Conservation (phyloP, 352 stramenopile genomes). For the Paralagenidium karlingii region DNA sequence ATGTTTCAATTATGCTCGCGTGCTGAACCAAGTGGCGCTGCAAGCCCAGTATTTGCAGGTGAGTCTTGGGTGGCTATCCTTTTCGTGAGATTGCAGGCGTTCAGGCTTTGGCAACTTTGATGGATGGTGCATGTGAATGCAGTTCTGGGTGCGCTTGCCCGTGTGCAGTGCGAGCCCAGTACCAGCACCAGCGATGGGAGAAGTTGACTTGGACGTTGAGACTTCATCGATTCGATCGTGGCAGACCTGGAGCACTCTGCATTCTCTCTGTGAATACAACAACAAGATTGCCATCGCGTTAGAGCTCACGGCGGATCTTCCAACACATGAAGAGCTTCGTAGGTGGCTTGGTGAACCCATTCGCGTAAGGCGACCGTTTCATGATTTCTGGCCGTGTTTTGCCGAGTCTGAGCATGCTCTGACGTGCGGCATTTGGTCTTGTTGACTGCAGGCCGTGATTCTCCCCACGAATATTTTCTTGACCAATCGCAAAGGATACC, state of each 20-base stretch:
- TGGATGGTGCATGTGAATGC: too few relatives aligned
- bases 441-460: constrained; percentile 47
- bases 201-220: constrained; percentile 29
- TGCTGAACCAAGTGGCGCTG: constrained; percentile 67
- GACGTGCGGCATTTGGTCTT: background rate
- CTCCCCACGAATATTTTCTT: constrained; percentile 89
- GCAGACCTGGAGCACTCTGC: constrained; percentile 69
- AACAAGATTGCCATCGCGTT: constrained; percentile 72
- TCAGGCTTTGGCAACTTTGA: too few relatives aligned
- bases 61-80: background rate
- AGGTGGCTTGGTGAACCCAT: constrained; percentile 85
- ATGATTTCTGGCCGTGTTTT: background rate
- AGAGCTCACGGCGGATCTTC: constrained; percentile 76
- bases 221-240: constrained; percentile 5
- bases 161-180: constrained; percentile 16
- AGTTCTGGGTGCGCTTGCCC: constrained; percentile 82
- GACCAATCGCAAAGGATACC: constrained; percentile 94
- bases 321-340: constrained; percentile 40
- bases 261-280: constrained; percentile 74
- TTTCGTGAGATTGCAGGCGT: too few relatives aligned
- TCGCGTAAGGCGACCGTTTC: constrained; percentile 10
- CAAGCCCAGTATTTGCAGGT: constrained; percentile 70
- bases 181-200: constrained; percentile 16
- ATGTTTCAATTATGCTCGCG: constrained; percentile 75
- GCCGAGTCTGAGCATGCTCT: background rate